A percentile compares a stretch with the other conserved stretches of the same genome.
Evolutionary conservation across 768 basidiomycete species (phyloP).

Genomic region (Auriscalpium microsporum): DNA sequence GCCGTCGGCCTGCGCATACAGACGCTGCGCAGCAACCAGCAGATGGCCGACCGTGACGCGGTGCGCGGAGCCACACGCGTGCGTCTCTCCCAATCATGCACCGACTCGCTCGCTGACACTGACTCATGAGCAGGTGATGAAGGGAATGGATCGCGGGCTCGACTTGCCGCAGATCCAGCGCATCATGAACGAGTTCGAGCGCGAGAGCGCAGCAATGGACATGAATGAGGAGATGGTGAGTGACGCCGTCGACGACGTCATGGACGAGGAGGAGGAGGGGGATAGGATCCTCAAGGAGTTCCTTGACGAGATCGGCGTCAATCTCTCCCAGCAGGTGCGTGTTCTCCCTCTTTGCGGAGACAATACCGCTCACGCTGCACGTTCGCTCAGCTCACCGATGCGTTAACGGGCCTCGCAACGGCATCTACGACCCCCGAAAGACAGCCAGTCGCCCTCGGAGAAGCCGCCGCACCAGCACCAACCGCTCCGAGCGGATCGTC

Average conservation of each 20-base stretch:
- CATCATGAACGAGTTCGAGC: constrained; percentile 98
- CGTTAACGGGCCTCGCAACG: constrained; percentile 65
- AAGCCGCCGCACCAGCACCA: constrained; percentile 37
- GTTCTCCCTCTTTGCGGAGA: constrained; percentile 8
- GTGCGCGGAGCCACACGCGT: constrained; percentile 98
- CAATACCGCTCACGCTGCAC: not conserved
- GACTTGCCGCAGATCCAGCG: constrained; percentile 92
- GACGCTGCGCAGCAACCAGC: constrained; percentile 91
- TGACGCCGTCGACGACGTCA: constrained; percentile 94
- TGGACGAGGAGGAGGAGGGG: constrained; percentile 95
- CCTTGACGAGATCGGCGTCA: constrained; percentile 93
- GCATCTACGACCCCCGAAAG: constrained; percentile 55
- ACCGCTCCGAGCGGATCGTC: constrained; percentile 32
- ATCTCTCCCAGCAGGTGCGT: constrained; percentile 73
- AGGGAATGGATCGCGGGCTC: constrained; percentile 91
- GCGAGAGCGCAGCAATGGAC: constrained; percentile 96
- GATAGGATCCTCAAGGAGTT: constrained; percentile 95
- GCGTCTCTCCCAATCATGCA: constrained; percentile 23
- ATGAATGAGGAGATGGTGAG: constrained; percentile 99
- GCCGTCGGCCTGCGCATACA: constrained; percentile 94
- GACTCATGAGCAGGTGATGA: constrained; percentile 71
- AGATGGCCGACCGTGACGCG: constrained; percentile 99
- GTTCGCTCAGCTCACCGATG: constrained; percentile 61
- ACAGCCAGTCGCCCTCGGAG: constrained; percentile 82
- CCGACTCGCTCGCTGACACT: not conserved